Conservation (phyloP, 1,284 basidiomycete genomes). For the Singerocomus inundabilis region DNA sequence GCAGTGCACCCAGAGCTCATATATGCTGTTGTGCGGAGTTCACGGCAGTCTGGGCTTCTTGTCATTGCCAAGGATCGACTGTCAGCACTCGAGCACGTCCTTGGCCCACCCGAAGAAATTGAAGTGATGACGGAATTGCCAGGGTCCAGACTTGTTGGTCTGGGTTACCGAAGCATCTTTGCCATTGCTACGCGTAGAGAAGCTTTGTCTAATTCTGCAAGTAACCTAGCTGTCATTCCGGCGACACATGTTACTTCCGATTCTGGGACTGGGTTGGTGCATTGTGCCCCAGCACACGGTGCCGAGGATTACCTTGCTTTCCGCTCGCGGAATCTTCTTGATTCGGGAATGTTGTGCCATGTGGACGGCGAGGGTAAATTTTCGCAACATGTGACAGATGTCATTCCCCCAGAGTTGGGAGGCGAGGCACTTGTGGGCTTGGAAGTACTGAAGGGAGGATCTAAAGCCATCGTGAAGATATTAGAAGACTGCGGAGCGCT, state of each 20-base stretch:
- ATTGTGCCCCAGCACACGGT: conserved; percentile 95
- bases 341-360: conserved; percentile 61
- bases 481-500: conserved; percentile 61
- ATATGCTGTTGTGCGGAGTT: conserved; percentile 62
- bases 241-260: conserved; percentile 79
- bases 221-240: conserved; percentile 41
- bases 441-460: conserved; percentile 73
- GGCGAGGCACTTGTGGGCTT: conserved; percentile 61
- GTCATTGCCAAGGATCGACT: conserved; percentile 76
- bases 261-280: conserved; percentile 96
- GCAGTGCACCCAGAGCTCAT: conserved; percentile 74
- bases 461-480: conserved; percentile 62
- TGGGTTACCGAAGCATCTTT: conserved; percentile 73
- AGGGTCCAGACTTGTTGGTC: conserved; percentile 65
- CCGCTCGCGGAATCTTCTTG: conserved; percentile 47
- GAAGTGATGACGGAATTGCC: conserved; percentile 48
- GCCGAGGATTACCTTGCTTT: conserved; percentile 88
- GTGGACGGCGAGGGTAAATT: conserved; percentile 84
- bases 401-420: conserved; percentile 46
- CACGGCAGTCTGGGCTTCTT: conserved; percentile 37
- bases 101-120: conserved; percentile 44
- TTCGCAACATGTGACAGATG: conserved; percentile 51
- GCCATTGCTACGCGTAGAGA: conserved; percentile 23
- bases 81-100: conserved; percentile 45
- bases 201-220: conserved; percentile 8